A percentile compares a stretch with the other conserved stretches of the same genome.
Conservation (phyloP, 2,329 filamentous ascomycete species). For the Apiospora aurea region DNA sequence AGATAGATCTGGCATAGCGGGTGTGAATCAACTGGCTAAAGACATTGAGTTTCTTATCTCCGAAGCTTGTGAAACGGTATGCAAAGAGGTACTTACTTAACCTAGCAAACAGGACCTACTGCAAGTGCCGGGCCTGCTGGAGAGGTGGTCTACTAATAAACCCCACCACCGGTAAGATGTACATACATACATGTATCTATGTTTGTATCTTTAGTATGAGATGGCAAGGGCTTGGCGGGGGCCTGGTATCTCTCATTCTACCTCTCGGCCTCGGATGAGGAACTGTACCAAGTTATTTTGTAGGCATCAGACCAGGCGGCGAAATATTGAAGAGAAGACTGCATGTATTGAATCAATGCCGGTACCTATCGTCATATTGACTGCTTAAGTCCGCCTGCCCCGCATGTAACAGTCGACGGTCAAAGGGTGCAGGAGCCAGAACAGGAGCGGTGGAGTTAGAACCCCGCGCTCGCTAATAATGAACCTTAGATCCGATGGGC, state of each 20-base stretch:
- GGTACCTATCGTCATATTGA: not conserved
- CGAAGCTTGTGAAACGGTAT: not conserved
- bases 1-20: not conserved
- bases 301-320: not conserved
- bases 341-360: not conserved
- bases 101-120: not conserved
- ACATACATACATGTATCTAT: too few relatives aligned
- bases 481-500: constrained; percentile 6
- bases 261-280: not conserved
- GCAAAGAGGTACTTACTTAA: not conserved
- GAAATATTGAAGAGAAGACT: not conserved
- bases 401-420: not conserved
- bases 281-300: not conserved
- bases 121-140: not conserved
- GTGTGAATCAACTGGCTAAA: not conserved
- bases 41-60: not conserved
- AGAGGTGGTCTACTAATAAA: not conserved
- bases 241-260: not conserved
- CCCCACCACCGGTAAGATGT: too few relatives aligned
- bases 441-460: not conserved
- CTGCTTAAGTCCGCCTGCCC: constrained; percentile 2
- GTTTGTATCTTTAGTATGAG: not conserved
- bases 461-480: not conserved
- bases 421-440: not conserved
- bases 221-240: too few relatives aligned